Evolutionary conservation across 371 early-diverging fungal species (phyloP), one percentile per base, ranked within the genome.

Genomic region (Parasitella parasitica): DNA sequence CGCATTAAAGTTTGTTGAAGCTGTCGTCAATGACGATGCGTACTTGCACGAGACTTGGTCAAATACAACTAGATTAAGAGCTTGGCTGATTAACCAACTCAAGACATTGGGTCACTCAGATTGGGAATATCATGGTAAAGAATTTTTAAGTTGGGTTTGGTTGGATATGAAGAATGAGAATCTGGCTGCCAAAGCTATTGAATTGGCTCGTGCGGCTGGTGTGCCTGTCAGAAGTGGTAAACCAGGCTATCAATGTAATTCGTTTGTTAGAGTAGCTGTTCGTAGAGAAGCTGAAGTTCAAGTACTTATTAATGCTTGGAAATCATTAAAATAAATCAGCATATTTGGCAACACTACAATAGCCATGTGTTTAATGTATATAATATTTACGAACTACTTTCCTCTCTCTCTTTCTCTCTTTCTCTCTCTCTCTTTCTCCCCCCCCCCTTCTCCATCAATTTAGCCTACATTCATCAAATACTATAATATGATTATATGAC

Each of bases 71-170:
- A 69, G 75, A 34, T 84, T 91, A 78, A 85, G 94, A 57, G 73
- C 76, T n/a, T 70, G 85, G 59, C 64, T 87, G 41, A 77, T 90
- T 38, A 77, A 81, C 24, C 77, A 80, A 52, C 71, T 90, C 6
- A 50, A 61, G 20, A 38, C 43, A 1, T 58, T 90, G 18, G 67
- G 52, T 4, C 59, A 27, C 58, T 60, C 38, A 41, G 62, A 76
- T 16, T 93, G 94, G 93, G 77, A 74, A 35, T 88, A 78, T 69
- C 80, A 87, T 56, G 94, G 94, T 30, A 81, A 88, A 64, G 53
- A 75, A 2, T 94, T 93, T 67, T 74, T 93, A 54, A 89, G 90
- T 72, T 94, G 94, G 93, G 85, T 93, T 15, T 94, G 94, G 94
- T 71, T 93, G 8, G 89, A 91, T 71, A 83, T 90, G 59, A 78